Percentiles rank a stretch among this genome's conserved stretches.
These are phyloP conservation scores for Colletotrichum chrysophilum DNA, from an alignment of 2,329 filamentous ascomycete genomes.

Conservation along the genomic window DNA sequence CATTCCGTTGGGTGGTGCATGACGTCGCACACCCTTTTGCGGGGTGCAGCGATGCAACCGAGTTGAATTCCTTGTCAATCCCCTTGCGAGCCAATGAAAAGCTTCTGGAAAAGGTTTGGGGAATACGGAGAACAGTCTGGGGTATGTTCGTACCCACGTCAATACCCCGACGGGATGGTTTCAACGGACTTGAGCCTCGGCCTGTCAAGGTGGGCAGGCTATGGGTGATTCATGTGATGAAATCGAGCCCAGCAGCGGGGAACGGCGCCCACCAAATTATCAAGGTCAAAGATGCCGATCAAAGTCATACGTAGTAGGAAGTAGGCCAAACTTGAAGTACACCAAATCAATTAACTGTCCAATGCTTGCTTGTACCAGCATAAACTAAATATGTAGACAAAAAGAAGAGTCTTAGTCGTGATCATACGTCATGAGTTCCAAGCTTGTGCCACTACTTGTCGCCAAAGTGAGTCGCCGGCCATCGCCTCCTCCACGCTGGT, in stretches of 20 bases:
- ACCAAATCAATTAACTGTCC: not conserved
- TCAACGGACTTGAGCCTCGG: not conserved
- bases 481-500: conserved; percentile 6
- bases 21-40: not conserved
- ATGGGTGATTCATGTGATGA: not conserved
- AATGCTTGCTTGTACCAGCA: not conserved
- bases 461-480: conserved; percentile 5
- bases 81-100: not conserved
- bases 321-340: no score
- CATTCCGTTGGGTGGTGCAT: not conserved
- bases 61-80: not conserved
- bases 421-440: not conserved
- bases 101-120: not conserved
- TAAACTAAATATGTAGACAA: not conserved
- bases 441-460: not conserved
- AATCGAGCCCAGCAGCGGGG: not conserved
- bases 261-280: accelerated
- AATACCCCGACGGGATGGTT: not conserved
- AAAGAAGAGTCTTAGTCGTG: not conserved
- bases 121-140: not conserved
- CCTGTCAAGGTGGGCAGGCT: not conserved
- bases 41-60: not conserved
- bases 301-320: not conserved
- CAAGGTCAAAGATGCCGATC: accelerated
- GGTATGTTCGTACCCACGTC: not conserved